phyloP scores from a whole-genome alignment of 2,329 filamentous ascomycete genomes.

The Alternaria burnsii region DNA sequence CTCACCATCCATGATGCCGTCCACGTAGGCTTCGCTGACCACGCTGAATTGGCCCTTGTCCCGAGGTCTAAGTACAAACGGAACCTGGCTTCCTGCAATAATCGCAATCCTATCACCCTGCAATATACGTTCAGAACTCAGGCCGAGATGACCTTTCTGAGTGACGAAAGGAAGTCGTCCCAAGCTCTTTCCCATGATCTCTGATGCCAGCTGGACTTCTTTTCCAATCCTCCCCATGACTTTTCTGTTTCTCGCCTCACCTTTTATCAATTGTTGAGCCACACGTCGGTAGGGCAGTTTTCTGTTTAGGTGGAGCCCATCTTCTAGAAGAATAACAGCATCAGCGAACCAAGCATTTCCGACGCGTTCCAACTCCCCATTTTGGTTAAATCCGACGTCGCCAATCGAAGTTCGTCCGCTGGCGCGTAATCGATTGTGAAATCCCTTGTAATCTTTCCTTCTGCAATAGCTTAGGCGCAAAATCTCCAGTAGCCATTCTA shows the following conservation, averaged over 20 bases:
- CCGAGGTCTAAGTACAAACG: slow-evolving; percentile 22
- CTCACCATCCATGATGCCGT: slow-evolving; percentile 34
- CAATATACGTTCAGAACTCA: slow-evolving; percentile 14
- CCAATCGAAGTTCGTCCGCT: background rate
- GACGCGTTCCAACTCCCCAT: background rate
- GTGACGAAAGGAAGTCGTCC: slow-evolving; percentile 22
- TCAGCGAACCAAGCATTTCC: background rate
- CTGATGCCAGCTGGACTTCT: background rate
- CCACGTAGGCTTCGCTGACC: slow-evolving; percentile 30
- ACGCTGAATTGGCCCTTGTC: slow-evolving; percentile 8
- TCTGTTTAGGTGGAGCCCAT: background rate
- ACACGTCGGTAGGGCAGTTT: background rate
- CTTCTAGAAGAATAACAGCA: background rate
- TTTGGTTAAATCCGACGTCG: background rate
- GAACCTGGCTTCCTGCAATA: slow-evolving; percentile 22
- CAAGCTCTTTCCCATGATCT: slow-evolving; percentile 19
- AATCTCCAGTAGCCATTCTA: background rate
- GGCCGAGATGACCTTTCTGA: slow-evolving; percentile 18
- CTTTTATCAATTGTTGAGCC: background rate
- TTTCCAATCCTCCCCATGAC: background rate
- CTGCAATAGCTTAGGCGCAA: background rate
- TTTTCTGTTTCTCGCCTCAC: background rate
- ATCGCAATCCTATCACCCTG: slow-evolving; percentile 22
- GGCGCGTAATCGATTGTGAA: background rate
- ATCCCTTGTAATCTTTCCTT: background rate